Evolutionary conservation across 306 rosid genomes (phyloP).

Genomic region (Acmispon strigosus): DNA sequence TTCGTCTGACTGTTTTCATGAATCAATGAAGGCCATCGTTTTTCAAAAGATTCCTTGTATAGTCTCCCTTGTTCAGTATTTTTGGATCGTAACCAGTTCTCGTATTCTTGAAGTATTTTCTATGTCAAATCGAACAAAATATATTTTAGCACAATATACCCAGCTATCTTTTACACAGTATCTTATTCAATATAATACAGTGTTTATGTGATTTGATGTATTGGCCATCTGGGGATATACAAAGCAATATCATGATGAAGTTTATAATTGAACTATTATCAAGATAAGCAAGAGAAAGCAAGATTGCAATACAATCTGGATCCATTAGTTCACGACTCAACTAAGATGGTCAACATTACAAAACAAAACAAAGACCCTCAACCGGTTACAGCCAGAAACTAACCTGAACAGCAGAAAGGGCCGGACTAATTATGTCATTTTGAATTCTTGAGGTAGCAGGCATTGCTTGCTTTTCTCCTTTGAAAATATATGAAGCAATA

Average conservation of each 20-base stretch:
- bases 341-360: neutral
- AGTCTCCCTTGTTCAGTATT: constrained; percentile 57
- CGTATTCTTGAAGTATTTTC: constrained; percentile 71
- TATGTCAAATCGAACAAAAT: constrained; percentile 21
- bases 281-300: constrained; percentile 9
- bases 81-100: constrained; percentile 58
- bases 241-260: constrained; percentile 4
- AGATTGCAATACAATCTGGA: neutral
- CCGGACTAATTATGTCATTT: constrained; percentile 71
- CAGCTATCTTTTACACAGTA: neutral
- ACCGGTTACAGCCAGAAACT: constrained; percentile 20
- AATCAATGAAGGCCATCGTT: constrained; percentile 51
- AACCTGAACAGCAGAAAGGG: constrained; percentile 63
- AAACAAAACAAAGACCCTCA: neutral
- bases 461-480: constrained; percentile 52
- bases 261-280: constrained; percentile 9
- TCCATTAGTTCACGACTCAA: neutral
- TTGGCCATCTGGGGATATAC: constrained; percentile 14
- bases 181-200: neutral
- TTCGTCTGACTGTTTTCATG: constrained; percentile 38
- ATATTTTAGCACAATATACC: constrained; percentile 13
- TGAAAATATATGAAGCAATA: constrained; percentile 65
- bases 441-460: constrained; percentile 71
- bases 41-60: constrained; percentile 62
- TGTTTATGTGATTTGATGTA: neutral